Evolutionary conservation across 768 basidiomycete species (phyloP).

Genomic region (Jaapia argillacea): DNA sequence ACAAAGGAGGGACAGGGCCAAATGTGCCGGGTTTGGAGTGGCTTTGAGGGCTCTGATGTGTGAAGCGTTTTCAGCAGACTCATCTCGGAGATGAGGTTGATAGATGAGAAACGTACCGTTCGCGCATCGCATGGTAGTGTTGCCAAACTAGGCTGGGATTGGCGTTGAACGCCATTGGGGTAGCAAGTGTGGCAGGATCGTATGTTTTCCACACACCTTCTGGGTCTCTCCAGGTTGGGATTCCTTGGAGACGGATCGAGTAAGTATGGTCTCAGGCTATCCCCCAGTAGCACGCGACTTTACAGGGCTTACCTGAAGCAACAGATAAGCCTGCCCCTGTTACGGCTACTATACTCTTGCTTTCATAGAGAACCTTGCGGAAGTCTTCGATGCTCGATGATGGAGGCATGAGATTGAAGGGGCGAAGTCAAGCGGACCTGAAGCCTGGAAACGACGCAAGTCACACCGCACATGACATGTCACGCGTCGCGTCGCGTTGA

Average conservation of each 20-base stretch:
- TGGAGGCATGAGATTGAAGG: no score
- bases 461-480: no score
- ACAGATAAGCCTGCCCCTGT: background rate
- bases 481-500: no score
- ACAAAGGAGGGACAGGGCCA: conserved; percentile 6
- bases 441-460: no score
- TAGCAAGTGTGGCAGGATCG: background rate
- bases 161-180: background rate
- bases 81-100: background rate
- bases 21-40: conserved; percentile 16
- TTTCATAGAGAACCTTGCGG: background rate
- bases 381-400: no score
- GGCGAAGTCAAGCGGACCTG: no score
- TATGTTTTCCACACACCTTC: conserved; percentile 7
- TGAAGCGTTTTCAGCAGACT: conserved; percentile 12
- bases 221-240: conserved; percentile 2
- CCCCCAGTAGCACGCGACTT: conserved; percentile 1
- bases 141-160: background rate
- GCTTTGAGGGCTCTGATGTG: conserved; percentile 13
- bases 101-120: background rate
- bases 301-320: conserved; percentile 8
- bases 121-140: background rate
- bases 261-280: background rate
- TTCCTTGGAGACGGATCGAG: background rate
- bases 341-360: background rate